Conservation (phyloP, 495 filamentous ascomycete species). For the Podospora didyma region DNA sequence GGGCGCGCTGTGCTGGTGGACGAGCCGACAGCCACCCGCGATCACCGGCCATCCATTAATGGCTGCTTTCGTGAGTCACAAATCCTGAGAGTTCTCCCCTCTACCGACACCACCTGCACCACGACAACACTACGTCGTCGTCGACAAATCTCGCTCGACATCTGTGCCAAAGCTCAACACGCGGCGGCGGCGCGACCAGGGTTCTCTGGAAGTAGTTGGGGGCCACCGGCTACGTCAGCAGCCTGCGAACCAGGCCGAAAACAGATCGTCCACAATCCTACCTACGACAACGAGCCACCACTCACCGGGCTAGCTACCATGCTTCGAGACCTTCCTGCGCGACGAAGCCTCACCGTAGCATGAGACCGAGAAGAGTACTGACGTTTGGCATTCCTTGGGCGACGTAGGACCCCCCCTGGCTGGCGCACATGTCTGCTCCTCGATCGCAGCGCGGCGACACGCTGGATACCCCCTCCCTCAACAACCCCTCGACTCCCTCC, state of each 20-base stretch:
- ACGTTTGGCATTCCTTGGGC: slow-evolving; percentile 11
- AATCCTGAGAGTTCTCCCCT: slow-evolving; percentile 7
- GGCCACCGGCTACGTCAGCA: not conserved
- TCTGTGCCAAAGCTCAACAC: too few species aligned
- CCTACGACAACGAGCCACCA: too few species aligned
- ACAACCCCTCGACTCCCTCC: slow-evolving; percentile 21
- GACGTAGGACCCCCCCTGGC: slow-evolving; percentile 43
- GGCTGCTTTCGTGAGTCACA: slow-evolving; percentile 46
- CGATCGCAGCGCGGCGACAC: slow-evolving; percentile 31
- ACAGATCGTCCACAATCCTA: too few species aligned
- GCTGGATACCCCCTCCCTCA: slow-evolving; percentile 22
- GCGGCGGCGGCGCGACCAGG: not conserved
- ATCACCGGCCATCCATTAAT: slow-evolving; percentile 23
- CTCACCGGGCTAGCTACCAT: too few species aligned
- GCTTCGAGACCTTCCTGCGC: too few species aligned
- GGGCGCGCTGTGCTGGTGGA: slow-evolving; percentile 1
- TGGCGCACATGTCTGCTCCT: slow-evolving; percentile 48
- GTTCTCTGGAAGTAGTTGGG: slow-evolving; percentile 5
- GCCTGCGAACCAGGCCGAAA: not conserved
- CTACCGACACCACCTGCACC: slow-evolving; percentile 1
- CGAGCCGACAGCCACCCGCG: not conserved
- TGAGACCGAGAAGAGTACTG: slow-evolving; percentile 15
- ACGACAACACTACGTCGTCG: not conserved
- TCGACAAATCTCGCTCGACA: not conserved
- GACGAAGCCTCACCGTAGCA: not conserved